These are phyloP conservation scores for Rhynchosporium agropyri DNA, from an alignment of 2,329 filamentous ascomycete species.

Conservation along the genomic window DNA sequence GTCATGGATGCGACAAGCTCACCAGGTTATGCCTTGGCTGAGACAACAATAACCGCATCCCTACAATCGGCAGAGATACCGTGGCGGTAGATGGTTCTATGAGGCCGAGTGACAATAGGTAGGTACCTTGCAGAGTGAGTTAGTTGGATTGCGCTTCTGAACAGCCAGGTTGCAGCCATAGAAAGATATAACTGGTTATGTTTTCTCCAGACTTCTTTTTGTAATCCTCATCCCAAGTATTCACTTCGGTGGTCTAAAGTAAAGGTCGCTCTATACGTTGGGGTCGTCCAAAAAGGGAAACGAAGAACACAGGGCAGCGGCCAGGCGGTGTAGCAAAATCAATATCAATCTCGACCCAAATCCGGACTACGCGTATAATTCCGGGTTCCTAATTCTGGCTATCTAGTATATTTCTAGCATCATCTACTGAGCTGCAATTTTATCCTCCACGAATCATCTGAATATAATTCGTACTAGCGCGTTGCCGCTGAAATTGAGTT, in stretches of 20 bases:
- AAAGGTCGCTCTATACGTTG: constrained; percentile 19
- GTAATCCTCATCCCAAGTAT: constrained; percentile 1
- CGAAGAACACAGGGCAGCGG: neutral
- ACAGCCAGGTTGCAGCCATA: constrained; percentile 14
- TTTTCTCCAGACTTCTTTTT: neutral
- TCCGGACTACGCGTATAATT: neutral
- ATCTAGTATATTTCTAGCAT: constrained; percentile 11
- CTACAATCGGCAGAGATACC: no score
- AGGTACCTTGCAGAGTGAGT: no score
- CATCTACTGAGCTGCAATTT: constrained; percentile 1
- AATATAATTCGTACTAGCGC: neutral
- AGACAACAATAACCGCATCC: no score
- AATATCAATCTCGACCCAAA: constrained; percentile 13
- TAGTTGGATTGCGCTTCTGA: neutral
- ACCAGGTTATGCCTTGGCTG: no score
- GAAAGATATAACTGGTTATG: neutral
- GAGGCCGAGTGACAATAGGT: no score
- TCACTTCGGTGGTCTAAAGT: constrained; percentile 13
- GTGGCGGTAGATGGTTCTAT: no score
- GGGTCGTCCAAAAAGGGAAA: constrained; percentile 5
- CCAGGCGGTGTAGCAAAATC: neutral
- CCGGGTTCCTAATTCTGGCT: neutral
- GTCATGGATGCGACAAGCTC: no score
- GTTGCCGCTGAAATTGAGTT: constrained; percentile 13
- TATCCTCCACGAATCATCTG: constrained; percentile 1